phyloP scores from a whole-genome alignment of 1,139 yeast genomes.

The Meyerozyma smithsonii region DNA sequence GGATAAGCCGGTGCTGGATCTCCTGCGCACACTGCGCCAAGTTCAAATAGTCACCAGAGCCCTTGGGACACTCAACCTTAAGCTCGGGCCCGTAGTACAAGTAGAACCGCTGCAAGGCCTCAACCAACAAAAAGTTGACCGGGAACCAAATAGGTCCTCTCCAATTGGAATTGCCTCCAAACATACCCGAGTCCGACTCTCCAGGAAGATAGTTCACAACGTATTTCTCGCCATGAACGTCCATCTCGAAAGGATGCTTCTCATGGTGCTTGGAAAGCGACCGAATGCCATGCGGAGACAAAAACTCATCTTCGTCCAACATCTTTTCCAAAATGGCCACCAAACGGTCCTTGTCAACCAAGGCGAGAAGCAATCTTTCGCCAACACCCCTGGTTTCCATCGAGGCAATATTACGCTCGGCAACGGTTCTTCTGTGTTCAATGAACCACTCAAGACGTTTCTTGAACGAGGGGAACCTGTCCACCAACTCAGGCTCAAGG shows the following conservation, averaged over 20 bases:
- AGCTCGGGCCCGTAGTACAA: conserved; percentile 85
- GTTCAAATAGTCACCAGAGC: conserved; percentile 76
- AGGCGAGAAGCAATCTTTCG: conserved; percentile 73
- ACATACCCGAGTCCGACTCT: conserved; percentile 90
- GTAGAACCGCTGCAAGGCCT: conserved; percentile 84
- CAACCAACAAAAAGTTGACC: conserved; percentile 81
- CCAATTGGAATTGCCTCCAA: conserved; percentile 98
- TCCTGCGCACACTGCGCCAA: conserved; percentile 93
- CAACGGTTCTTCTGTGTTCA: conserved; percentile 63
- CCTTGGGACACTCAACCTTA: conserved; percentile 87
- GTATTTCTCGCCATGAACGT: conserved; percentile 74
- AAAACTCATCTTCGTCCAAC: conserved; percentile 86
- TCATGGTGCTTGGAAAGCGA: conserved; percentile 87
- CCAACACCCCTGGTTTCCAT: conserved; percentile 85
- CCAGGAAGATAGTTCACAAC: conserved; percentile 83
- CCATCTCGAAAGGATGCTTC: conserved; percentile 81
- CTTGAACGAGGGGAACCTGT: conserved; percentile 78
- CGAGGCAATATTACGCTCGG: conserved; percentile 87
- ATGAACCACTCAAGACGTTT: conserved; percentile 86
- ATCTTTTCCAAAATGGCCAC: conserved; percentile 71
- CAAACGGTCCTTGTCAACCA: conserved; percentile 79
- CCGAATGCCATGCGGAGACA: conserved; percentile 84
- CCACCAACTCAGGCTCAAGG: conserved; percentile 78
- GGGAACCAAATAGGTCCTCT: conserved; percentile 99
- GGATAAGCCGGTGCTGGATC: conserved; percentile 81